Base-by-base conservation (phyloP, 78 protist species). In the Pigoraptor vietnamica region DNA sequence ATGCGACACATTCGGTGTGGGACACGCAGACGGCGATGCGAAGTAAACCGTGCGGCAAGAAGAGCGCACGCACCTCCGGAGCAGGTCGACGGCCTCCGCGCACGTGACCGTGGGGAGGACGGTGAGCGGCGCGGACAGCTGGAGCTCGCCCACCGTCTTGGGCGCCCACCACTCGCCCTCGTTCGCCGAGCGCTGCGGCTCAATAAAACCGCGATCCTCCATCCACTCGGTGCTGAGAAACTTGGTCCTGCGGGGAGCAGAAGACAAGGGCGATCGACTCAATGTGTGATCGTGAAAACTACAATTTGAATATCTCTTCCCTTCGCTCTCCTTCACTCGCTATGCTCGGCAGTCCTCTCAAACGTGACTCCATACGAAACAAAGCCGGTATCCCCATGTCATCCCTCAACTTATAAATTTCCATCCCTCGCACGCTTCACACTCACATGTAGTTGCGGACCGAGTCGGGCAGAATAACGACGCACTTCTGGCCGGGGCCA, bases 381-480 rank as follows among this genome's bases (percentile, higher is more conserved):
- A n/a, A n/a, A n/a, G n/a, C n/a, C n/a, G n/a, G n/a, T n/a, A n/a
- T n/a, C n/a, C n/a, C n/a, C n/a, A n/a, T n/a, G n/a, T n/a, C n/a
- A n/a, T n/a, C n/a, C n/a, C n/a, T n/a, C 67, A 48, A 48, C 67
- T 21, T 48, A 48, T 48, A 48, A 21, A 48, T 48, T 6, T 48
- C 29, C 67, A n/a, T n/a, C n/a, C n/a, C n/a, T n/a, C n/a, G n/a
- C n/a, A n/a, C n/a, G n/a, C n/a, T n/a, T n/a, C n/a, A n/a, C 67
- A 48, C 67, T 14, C 67, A 48, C 97, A 98, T 94, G 96, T 98
- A 98, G 96, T 98, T 98, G 89, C 99, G 95, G 40, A 97, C 81
- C 14, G 96, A 92, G 90, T 98, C 99, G 33, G 98, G 96, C 37
- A 98, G 93, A 40, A 98, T 37, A 40, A 98, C 98, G 19, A 98